Evolutionary conservation across 163 green algal genomes (phyloP).

Genomic region (Coccomyxa subellipsoidea): DNA sequence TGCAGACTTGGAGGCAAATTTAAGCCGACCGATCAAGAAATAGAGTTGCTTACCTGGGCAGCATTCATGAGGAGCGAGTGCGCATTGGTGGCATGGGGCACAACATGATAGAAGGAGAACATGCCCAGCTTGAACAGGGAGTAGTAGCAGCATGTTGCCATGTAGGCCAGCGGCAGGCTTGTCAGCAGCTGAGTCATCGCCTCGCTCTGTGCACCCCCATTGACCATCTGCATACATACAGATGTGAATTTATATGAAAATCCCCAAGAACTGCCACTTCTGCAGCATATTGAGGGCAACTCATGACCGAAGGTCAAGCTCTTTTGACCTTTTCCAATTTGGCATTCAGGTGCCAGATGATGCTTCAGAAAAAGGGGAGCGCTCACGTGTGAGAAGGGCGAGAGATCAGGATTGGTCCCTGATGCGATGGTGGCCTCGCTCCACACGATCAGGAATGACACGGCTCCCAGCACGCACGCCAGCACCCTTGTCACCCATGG

Average conservation of each 20-base stretch:
- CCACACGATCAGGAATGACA: slow-evolving; percentile 60
- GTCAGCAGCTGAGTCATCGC: slow-evolving; percentile 54
- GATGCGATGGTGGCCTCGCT: slow-evolving; percentile 74
- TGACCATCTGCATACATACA: slow-evolving; percentile 28
- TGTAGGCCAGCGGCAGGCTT: slow-evolving; percentile 62
- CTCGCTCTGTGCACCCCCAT: slow-evolving; percentile 18
- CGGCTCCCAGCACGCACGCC: slow-evolving; percentile 38
- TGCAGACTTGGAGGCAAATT: too few relatives aligned
- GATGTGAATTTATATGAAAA: background rate
- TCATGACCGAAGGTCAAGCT: too few relatives aligned
- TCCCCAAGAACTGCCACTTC: too few relatives aligned
- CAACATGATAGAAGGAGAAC: slow-evolving; percentile 68
- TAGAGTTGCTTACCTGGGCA: slow-evolving; percentile 16
- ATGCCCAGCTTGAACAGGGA: slow-evolving; percentile 74
- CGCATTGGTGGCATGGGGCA: slow-evolving; percentile 58
- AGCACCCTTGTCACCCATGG: slow-evolving; percentile 44
- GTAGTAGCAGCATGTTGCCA: slow-evolving; percentile 72
- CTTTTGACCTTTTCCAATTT: too few relatives aligned
- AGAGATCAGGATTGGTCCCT: slow-evolving; percentile 60
- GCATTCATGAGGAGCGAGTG: slow-evolving; percentile 64
- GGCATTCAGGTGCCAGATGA: too few relatives aligned
- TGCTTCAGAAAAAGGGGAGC: background rate
- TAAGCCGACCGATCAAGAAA: background rate
- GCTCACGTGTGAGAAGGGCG: slow-evolving; percentile 53
- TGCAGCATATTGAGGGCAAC: too few relatives aligned